These are phyloP conservation scores for Cladochytrium replicatum DNA, from an alignment of 192 early-diverging fungal genomes.

Conservation along the genomic window DNA sequence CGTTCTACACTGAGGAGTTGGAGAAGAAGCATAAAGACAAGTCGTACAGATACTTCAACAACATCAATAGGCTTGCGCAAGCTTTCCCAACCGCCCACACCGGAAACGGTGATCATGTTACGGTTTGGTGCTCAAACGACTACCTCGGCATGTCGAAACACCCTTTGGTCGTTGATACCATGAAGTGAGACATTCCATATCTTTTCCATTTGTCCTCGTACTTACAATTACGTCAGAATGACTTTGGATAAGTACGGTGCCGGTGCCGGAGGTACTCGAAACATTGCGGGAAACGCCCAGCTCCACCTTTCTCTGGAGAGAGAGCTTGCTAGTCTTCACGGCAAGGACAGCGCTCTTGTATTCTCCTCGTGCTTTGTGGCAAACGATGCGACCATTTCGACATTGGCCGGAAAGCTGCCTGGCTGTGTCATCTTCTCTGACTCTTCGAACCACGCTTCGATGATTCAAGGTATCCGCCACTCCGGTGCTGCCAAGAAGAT, in stretches of 20 bases:
- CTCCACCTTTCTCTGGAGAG: constrained; percentile 85
- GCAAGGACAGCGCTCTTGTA: constrained; percentile 81
- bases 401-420: constrained; percentile 77
- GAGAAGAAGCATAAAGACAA: constrained; percentile 96
- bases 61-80: constrained; percentile 95
- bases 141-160: constrained; percentile 95
- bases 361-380: constrained; percentile 99
- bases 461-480: constrained; percentile 96
- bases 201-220: background rate
- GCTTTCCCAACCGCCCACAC: constrained; percentile 92
- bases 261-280: constrained; percentile 96
- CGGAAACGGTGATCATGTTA: constrained; percentile 74
- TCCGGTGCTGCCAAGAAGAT: constrained; percentile 78
- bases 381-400: constrained; percentile 92
- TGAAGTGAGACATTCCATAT: constrained; percentile 71
- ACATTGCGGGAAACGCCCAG: constrained; percentile 97
- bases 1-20: constrained; percentile 69
- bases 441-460: constrained; percentile 91
- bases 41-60: constrained; percentile 99
- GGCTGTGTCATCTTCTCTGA: constrained; percentile 92
- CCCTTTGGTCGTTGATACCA: constrained; percentile 70
- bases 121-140: constrained; percentile 99
- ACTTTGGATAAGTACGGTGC: constrained; percentile 94
- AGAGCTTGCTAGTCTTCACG: constrained; percentile 86
- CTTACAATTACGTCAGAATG: constrained; percentile 32